Evolutionary conservation across 768 basidiomycete species (phyloP).

Genomic region (Gloeophyllum trabeum): DNA sequence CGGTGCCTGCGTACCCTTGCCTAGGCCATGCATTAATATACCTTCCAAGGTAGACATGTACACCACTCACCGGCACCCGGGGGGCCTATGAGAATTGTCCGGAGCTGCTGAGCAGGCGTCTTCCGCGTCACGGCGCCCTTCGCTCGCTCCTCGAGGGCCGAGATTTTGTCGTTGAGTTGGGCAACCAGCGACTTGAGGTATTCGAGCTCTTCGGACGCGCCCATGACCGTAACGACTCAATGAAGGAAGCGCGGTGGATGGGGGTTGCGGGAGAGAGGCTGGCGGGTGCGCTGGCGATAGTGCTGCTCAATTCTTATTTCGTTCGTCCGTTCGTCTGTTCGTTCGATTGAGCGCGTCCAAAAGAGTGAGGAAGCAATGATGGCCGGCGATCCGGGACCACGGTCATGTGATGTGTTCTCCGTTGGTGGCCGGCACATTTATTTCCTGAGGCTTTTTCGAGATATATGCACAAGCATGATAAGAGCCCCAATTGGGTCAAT

Average conservation of each 20-base stretch:
- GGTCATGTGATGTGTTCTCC: too few species aligned
- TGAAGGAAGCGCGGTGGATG: background rate
- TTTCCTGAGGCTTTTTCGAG: too few species aligned
- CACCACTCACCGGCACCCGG: constrained; percentile 81
- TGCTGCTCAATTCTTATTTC: too few species aligned
- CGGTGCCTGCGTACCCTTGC: constrained; percentile 98
- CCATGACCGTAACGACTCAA: background rate
- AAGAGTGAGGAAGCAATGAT: too few species aligned
- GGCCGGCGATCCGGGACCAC: too few species aligned
- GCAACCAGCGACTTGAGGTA: constrained; percentile 89
- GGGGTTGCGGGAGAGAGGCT: too few species aligned
- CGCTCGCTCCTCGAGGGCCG: constrained; percentile 58
- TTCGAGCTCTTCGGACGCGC: constrained; percentile 58
- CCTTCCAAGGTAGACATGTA: background rate
- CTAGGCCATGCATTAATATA: constrained; percentile 26
- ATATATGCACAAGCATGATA: too few species aligned
- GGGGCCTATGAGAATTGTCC: constrained; percentile 91
- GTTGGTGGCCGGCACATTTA: too few species aligned
- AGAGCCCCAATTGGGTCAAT: too few species aligned
- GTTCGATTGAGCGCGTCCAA: too few species aligned
- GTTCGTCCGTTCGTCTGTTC: too few species aligned
- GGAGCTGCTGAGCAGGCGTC: constrained; percentile 70
- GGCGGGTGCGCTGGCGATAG: too few species aligned
- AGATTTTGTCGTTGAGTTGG: constrained; percentile 88
- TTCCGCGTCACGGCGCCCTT: constrained; percentile 31